A percentile compares a stretch with the other conserved stretches of the same genome.
phyloP scores from a whole-genome alignment of 805 yeast genomes.

The Saturnispora gosingensis region DNA sequence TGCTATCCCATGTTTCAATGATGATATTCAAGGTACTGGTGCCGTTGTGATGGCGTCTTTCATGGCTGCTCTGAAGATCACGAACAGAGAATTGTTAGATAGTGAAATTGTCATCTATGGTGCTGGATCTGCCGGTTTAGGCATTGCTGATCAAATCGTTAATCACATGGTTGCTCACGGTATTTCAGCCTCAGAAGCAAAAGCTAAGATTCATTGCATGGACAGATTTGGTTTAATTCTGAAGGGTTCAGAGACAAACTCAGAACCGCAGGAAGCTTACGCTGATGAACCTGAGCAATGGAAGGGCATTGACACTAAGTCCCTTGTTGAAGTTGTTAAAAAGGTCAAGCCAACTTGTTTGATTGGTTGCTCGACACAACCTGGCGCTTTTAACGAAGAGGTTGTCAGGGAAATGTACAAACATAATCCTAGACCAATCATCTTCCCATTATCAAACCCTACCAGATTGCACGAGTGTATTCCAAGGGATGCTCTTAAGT shows the following conservation, averaged over 20 bases:
- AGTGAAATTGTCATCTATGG: conserved; percentile 74
- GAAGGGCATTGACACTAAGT: conserved; percentile 64
- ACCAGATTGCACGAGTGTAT: conserved; percentile 91
- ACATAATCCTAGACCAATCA: conserved; percentile 78
- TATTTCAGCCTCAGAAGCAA: conserved; percentile 60
- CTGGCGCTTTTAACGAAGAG: conserved; percentile 86
- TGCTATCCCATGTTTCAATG: conserved; percentile 82
- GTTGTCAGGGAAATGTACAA: conserved; percentile 84
- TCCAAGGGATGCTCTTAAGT: conserved; percentile 80
- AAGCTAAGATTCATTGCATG: conserved; percentile 62
- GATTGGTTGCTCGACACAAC: conserved; percentile 93
- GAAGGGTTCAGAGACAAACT: conserved; percentile 40
- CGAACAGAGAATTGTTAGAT: conserved; percentile 55
- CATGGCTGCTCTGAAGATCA: conserved; percentile 76
- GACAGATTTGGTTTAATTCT: conserved; percentile 79
- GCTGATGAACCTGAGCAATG: conserved; percentile 64
- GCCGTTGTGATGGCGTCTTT: conserved; percentile 96
- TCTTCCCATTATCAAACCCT: conserved; percentile 94
- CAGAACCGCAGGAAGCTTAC: too few species aligned
- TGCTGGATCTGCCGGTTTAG: conserved; percentile 96
- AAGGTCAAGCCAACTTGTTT: conserved; percentile 81
- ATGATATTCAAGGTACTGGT: conserved; percentile 98
- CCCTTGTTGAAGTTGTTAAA: conserved; percentile 56
- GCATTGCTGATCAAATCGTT: conserved; percentile 89
- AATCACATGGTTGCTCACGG: conserved; percentile 84